These are phyloP conservation scores for Fraxinus pennsylvanica DNA, from an alignment of 257 asterid genomes.

Conservation along the genomic window DNA sequence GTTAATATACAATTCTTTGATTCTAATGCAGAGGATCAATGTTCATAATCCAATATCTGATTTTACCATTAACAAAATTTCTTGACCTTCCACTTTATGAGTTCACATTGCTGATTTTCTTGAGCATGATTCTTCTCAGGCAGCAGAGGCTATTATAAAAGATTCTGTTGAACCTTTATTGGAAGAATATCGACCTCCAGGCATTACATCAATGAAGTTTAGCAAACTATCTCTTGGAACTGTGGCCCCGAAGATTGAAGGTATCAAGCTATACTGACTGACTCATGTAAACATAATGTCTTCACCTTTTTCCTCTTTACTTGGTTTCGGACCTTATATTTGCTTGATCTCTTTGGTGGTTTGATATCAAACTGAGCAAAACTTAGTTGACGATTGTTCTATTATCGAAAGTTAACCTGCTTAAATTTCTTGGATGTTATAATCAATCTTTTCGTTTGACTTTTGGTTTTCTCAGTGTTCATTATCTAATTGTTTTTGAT, in stretches of 20 bases:
- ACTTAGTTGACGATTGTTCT: conserved; percentile 11
- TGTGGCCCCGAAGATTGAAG: conserved; percentile 99
- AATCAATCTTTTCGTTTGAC: not conserved
- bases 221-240: conserved; percentile 92
- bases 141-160: conserved; percentile 91
- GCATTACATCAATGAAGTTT: conserved; percentile 84
- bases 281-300: not conserved
- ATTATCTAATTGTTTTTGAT: not conserved
- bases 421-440: not conserved
- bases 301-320: not conserved
- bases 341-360: not conserved
- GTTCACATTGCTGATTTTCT: conserved; percentile 16
- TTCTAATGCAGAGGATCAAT: conserved; percentile 3
- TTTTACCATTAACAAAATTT: conserved; percentile 11
- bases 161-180: conserved; percentile 94
- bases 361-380: conserved; percentile 11
- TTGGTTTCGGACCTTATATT: conserved; percentile 13
- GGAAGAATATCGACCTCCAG: conserved; percentile 94
- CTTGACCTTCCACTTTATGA: conserved; percentile 16
- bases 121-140: conserved; percentile 52
- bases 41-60: conserved; percentile 5
- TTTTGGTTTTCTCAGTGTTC: not conserved
- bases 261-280: conserved; percentile 38
- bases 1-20: not conserved
- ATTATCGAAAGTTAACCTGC: not conserved